Percentiles rank a stretch among this genome's conserved stretches.
These are phyloP conservation scores for Orbilia blumenaviensis DNA, from an alignment of 2,329 filamentous ascomycete genomes.

Conservation along the genomic window DNA sequence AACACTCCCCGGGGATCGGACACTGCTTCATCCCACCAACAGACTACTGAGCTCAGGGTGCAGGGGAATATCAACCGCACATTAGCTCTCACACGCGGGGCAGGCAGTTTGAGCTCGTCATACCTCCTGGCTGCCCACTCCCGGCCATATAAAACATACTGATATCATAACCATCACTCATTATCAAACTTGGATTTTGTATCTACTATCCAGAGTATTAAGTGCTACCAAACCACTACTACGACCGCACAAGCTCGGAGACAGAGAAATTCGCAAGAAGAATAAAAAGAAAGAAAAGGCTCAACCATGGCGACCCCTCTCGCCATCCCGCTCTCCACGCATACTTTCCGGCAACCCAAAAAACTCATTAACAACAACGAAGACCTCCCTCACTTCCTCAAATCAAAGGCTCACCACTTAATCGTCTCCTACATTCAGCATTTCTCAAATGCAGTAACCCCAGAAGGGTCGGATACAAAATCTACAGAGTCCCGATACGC, in stretches of 20 bases:
- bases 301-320: conserved; percentile 27
- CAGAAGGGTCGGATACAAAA: conserved; percentile 63
- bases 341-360: conserved; percentile 72
- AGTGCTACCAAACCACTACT: too few relatives aligned
- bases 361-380: conserved; percentile 87
- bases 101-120: conserved; percentile 7
- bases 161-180: not conserved
- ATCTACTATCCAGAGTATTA: too few relatives aligned
- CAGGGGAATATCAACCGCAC: conserved; percentile 5
- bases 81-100: too few relatives aligned
- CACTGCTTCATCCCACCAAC: too few relatives aligned
- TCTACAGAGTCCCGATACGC: conserved; percentile 65
- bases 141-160: not conserved
- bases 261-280: not conserved
- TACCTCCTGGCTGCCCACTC: not conserved
- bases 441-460: conserved; percentile 86
- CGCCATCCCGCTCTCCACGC: conserved; percentile 57
- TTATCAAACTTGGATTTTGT: not conserved
- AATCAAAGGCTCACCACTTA: conserved; percentile 82
- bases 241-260: too few relatives aligned
- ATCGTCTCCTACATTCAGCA: conserved; percentile 88
- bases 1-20: too few relatives aligned
- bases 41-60: conserved; percentile 9
- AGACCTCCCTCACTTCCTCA: conserved; percentile 82
- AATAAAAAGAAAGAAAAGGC: not conserved